A percentile compares a stretch with the other conserved stretches of the same genome.
phyloP scores from a whole-genome alignment of 371 early-diverging fungal genomes.

The Caulochytrium protostelioides region DNA sequence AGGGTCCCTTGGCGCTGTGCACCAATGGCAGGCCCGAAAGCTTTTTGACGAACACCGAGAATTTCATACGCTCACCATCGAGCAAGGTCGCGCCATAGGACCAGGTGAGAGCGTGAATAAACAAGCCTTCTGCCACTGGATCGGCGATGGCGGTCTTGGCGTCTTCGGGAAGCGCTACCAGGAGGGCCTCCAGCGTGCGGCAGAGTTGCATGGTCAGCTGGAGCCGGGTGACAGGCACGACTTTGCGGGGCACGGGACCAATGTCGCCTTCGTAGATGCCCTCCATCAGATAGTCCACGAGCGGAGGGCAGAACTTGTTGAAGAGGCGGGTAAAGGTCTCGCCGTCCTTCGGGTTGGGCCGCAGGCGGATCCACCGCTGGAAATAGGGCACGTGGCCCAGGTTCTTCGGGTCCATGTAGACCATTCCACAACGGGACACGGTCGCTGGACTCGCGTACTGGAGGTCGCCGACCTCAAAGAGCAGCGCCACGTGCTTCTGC shows the following conservation, averaged over 20 bases:
- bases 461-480: constrained; percentile 38
- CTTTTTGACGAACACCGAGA: constrained; percentile 30
- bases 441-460: constrained; percentile 42
- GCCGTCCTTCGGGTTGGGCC: constrained; percentile 16
- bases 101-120: constrained; percentile 26
- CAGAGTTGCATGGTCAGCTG: constrained; percentile 24
- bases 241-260: constrained; percentile 18
- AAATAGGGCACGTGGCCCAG: constrained; percentile 26
- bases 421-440: constrained; percentile 39
- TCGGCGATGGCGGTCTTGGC: constrained; percentile 14
- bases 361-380: constrained; percentile 19
- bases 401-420: constrained; percentile 35
- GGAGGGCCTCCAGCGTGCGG: constrained; percentile 20
- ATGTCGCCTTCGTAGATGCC: constrained; percentile 25
- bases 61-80: constrained; percentile 25
- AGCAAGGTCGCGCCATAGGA: constrained; percentile 27
- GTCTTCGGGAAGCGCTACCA: constrained; percentile 12
- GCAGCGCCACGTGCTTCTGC: constrained; percentile 27
- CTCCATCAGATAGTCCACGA: constrained; percentile 23
- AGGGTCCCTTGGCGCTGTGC: constrained; percentile 14
- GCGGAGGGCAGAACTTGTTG: constrained; percentile 18
- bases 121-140: constrained; percentile 19
- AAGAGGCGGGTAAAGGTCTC: constrained; percentile 17
- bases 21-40: constrained; percentile 24
- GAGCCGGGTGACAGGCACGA: constrained; percentile 23